Evolutionary conservation across 2,329 filamentous ascomycete species (phyloP), one percentile per base, ranked within the genome.

Genomic region (Atkinsonella texensis): DNA sequence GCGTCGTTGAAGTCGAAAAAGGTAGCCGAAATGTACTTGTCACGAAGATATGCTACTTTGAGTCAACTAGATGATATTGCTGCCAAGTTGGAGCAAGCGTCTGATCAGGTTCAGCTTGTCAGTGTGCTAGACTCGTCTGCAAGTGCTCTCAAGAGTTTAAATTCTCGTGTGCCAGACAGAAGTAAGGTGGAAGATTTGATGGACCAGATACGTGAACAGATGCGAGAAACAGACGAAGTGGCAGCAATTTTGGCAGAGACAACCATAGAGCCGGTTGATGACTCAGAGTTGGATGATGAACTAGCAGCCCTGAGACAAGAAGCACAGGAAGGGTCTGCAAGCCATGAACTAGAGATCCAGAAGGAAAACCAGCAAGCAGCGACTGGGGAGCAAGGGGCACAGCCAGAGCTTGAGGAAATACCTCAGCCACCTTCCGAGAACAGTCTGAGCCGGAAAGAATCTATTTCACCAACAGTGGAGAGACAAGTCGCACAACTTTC

Each of bases 221-320:
- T 93, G 80, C 77, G 72, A 49, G 81, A 85, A 59, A 82, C 85
- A 23, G 89, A 96, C 62, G 91, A 97, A 69, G 79, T 97, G 20
- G 81, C 82, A 31, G 80, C 77, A 51, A 83, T 91, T 41, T 77
- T 97, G 55, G 81, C 83, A 49, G 88, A 93, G 58, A 59, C 63
- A 6, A 74, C 70, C 12, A 71, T 69, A 13, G 63, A 60, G 41
- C 66, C 65, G 1, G 73, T 95, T 33, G 88, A 95, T 64, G 90
- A 95, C 62, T 76, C 63, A 18, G 90, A 94, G 65, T 80, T 97
- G 51, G 89, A 96, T 58, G 86, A 91, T 54, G 91, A 96, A 70
- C 75, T 97, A 46, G 85, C 86, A 58, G 83, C 76, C 3, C 71
- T 98, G 70, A 83, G 90, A 68, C 71, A 64, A 35, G 74, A 80